Conservation (phyloP, 352 stramenopile genomes). For the Phytophthora ohioensis region DNA sequence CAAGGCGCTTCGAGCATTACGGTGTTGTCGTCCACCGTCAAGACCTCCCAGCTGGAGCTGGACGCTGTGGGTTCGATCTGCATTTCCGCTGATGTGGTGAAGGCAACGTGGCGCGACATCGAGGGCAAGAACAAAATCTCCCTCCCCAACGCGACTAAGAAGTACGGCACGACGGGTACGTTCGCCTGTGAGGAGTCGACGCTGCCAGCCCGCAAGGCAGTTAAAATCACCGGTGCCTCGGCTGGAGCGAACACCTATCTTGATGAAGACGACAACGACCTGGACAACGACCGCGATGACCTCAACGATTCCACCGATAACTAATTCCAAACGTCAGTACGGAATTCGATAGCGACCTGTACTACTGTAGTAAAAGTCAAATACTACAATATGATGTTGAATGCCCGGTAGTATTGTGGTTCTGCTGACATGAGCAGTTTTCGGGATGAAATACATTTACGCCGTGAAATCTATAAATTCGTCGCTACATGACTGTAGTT, state of each 20-base stretch:
- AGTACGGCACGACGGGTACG: conserved; percentile 30
- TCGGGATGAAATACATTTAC: too few species aligned
- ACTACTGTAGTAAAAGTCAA: not conserved
- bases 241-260: not conserved
- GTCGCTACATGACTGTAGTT: too few species aligned
- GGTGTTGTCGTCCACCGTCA: conserved; percentile 22
- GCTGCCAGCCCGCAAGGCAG: conserved; percentile 24
- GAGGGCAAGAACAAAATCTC: conserved; percentile 32
- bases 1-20: conserved; percentile 23
- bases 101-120: conserved; percentile 2
- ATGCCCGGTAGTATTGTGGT: too few species aligned
- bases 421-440: too few species aligned
- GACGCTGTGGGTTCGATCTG: conserved; percentile 20
- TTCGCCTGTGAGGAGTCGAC: conserved; percentile 19
- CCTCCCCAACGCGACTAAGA: conserved; percentile 30
- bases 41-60: conserved; percentile 23
- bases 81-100: conserved; percentile 19
- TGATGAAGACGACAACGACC: not conserved
- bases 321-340: not conserved
- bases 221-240: conserved; percentile 6
- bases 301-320: not conserved
- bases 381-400: not conserved
- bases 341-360: too few species aligned
- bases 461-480: too few species aligned
- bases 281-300: conserved; percentile 6